Base-by-base conservation (phyloP, 345 rosid species). In the Linum tenue region DNA sequence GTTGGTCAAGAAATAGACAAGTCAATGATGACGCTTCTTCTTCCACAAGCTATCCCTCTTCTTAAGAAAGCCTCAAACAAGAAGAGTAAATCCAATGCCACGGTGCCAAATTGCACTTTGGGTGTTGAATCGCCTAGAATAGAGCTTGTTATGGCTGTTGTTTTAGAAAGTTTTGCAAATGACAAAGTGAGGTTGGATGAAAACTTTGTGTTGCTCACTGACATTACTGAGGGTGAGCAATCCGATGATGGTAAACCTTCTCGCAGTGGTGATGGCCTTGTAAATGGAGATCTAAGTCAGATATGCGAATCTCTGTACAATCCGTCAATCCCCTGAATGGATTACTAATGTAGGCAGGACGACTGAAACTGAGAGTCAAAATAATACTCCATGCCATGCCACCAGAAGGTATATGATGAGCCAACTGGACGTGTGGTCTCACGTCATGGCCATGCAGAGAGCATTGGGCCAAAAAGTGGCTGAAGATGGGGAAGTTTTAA, bases 21-120 rank as follows among this genome's bases (percentile, higher is more conserved):
- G 66, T 76, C 87, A 69, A 94, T 94, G 99, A 84, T 90, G 86
- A 77, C 86, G 15, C 60, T 94, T 72, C 83, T 88, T 70, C 89
- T 90, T 77, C 99, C 97, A 65, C 96, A 82, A 84, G 97, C 95
- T 60, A 67, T 92, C 67, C 97, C 97, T 70, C 78, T 90, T 43
- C 92, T 92, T 63, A 81, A 78, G 71, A 67, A 73, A 66, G 40
- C 64, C 56, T 76, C 86, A 69, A 74, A 70, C 68, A 81, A 80
- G 78, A 85, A 78, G 69, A 76, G 69, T 64, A 69, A 44, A 11
- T 59, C 67, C 12, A 35, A 59, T 62, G 36, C 56, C 59, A 11
- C 68, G 51, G 69, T 75, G 42, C 72, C 64, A 66, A 69, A 72
- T 40, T 62, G 70, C 10, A 68, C 65, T 69, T 7, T 35, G 68